Conservation (phyloP, 345 rosid genomes). For the Brassica incana region DNA sequence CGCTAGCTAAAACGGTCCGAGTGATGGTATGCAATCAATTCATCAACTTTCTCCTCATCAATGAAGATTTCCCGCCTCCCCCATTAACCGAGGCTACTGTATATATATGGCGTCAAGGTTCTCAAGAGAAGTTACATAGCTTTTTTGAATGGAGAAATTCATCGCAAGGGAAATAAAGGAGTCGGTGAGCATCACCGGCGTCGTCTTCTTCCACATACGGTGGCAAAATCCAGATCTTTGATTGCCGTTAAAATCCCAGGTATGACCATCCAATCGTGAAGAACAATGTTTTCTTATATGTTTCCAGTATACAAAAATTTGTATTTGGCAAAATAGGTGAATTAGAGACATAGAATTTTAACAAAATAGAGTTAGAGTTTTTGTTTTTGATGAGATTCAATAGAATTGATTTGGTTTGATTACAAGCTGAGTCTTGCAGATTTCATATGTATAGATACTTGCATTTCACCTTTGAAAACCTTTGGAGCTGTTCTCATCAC, state of each 20-base stretch:
- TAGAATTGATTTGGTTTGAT: neutral
- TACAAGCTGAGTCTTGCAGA: neutral
- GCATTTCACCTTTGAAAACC: neutral
- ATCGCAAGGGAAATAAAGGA: neutral
- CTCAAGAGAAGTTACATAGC: neutral
- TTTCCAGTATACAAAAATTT: no score
- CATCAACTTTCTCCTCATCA: neutral
- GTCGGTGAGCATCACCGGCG: no score
- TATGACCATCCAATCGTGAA: neutral
- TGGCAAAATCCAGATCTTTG: neutral
- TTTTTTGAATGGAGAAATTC: no score
- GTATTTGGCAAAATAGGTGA: no score
- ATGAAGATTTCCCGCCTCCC: neutral
- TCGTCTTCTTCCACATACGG: neutral
- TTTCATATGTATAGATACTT: neutral
- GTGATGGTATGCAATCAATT: neutral
- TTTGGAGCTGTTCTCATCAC: neutral
- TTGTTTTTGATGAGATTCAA: no score
- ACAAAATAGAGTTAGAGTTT: neutral
- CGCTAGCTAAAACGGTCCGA: no score
- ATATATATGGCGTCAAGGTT: neutral
- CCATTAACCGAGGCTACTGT: neutral
- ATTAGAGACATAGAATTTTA: no score
- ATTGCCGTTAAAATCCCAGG: neutral
- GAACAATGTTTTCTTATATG: neutral